These are phyloP conservation scores for Aaosphaeria arxii DNA, from an alignment of 2,329 filamentous ascomycete genomes.

Conservation along the genomic window DNA sequence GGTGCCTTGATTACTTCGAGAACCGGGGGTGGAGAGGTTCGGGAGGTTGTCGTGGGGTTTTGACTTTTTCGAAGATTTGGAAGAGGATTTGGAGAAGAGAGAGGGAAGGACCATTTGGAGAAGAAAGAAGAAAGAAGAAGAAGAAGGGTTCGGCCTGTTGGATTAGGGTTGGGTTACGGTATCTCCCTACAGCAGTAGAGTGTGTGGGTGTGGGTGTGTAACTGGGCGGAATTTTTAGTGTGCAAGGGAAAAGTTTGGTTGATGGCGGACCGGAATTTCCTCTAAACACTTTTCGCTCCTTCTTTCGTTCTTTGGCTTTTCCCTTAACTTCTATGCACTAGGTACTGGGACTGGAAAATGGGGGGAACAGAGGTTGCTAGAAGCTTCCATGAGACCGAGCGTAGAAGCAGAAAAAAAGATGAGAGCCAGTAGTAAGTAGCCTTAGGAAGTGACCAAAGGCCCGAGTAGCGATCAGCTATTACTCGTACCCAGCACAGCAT, in stretches of 20 bases:
- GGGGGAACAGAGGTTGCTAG: constrained; percentile 29
- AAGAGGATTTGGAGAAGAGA: constrained; percentile 35
- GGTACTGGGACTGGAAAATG: constrained; percentile 4
- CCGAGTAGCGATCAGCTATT: too few relatives aligned
- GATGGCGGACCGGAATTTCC: constrained; percentile 3
- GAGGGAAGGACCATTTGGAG: constrained; percentile 34
- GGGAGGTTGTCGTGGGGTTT: constrained; percentile 21
- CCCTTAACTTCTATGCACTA: too few relatives aligned
- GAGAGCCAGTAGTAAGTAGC: too few relatives aligned
- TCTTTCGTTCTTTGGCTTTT: too few relatives aligned
- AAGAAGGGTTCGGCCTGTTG: background rate
- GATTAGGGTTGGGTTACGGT: background rate
- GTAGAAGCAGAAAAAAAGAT: background rate
- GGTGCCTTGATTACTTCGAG: constrained; percentile 19
- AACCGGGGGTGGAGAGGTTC: constrained; percentile 16
- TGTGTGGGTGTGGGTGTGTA: constrained; percentile 11
- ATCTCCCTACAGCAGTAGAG: background rate
- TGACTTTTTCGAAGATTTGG: constrained; percentile 37
- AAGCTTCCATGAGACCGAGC: constrained; percentile 22
- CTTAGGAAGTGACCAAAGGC: too few relatives aligned
- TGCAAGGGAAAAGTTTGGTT: constrained; percentile 20
- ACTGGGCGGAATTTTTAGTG: constrained; percentile 21
- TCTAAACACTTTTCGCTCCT: too few relatives aligned
- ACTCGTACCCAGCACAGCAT: too few relatives aligned
- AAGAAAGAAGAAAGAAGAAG: background rate